phyloP scores from a whole-genome alignment of 202 grass and related monocot genomes.

The Eragrostis tef region DNA sequence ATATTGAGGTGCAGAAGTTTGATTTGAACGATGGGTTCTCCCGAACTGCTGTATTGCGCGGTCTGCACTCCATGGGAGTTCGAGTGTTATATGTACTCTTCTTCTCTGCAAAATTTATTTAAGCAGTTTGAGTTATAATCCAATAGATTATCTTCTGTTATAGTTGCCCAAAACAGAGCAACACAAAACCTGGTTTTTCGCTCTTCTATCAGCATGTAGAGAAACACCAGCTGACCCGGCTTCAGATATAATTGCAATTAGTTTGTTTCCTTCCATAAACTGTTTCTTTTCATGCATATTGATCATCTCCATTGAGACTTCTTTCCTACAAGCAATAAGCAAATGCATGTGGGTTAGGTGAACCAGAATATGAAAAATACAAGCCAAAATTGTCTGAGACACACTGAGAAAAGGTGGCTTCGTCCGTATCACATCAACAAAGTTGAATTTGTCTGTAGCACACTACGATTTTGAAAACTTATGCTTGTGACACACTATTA shows the following conservation, averaged over 20 bases:
- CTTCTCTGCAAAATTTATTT: constrained; percentile 66
- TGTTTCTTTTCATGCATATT: constrained; percentile 99
- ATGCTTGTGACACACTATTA: no score
- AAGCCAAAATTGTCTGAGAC: no score
- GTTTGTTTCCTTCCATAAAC: constrained; percentile 92
- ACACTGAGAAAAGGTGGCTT: no score
- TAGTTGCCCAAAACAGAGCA: constrained; percentile 30
- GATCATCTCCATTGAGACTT: constrained; percentile 99
- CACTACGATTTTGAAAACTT: no score
- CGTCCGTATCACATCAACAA: no score
- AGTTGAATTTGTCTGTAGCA: no score
- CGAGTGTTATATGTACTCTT: constrained; percentile 97
- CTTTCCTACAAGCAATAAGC: constrained; percentile 70
- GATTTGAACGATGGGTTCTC: constrained; percentile 98
- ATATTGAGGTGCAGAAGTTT: constrained; percentile 97
- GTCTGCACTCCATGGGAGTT: constrained; percentile 99
- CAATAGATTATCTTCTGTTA: constrained; percentile 11
- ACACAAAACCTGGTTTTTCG: constrained; percentile 77
- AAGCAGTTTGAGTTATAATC: constrained; percentile 24
- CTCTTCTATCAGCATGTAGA: constrained; percentile 93
- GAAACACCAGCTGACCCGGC: constrained; percentile 97
- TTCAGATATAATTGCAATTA: constrained; percentile 98
- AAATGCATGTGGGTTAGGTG: constrained; percentile 40
- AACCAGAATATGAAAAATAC: constrained; percentile 45
- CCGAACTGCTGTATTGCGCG: constrained; percentile 98